Evolutionary conservation across 768 basidiomycete genomes (phyloP).

Genomic region (Pleurotus giganteus): DNA sequence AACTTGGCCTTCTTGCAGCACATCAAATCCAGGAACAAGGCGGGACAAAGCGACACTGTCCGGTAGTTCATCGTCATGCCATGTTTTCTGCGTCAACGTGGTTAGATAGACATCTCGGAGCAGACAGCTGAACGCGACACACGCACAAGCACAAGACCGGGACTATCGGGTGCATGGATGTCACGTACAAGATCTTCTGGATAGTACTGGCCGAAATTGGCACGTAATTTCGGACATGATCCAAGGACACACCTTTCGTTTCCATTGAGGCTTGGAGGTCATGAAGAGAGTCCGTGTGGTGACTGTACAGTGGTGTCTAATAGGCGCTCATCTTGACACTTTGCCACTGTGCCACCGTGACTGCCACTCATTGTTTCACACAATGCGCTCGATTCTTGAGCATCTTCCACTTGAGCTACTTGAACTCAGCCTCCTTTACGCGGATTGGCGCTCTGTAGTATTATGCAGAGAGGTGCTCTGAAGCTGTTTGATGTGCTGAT

Average conservation of each 20-base stretch:
- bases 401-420: constrained; percentile 18
- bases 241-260: background rate
- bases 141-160: constrained; percentile 68
- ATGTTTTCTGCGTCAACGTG: constrained; percentile 62
- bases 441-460: constrained; percentile 20
- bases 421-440: constrained; percentile 10
- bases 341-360: too few species aligned
- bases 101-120: constrained; percentile 1
- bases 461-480: constrained; percentile 24
- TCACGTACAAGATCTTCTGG: constrained; percentile 65
- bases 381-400: background rate
- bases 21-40: constrained; percentile 72
- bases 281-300: background rate
- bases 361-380: too few species aligned
- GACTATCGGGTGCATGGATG: constrained; percentile 34
- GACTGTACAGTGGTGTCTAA: too few species aligned
- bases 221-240: background rate
- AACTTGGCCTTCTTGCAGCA: constrained; percentile 76
- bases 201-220: constrained; percentile 47
- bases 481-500: background rate
- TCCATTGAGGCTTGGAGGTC: background rate
- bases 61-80: constrained; percentile 62
- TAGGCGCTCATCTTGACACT: too few species aligned
- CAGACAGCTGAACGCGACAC: background rate
- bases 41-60: constrained; percentile 59